phyloP scores from a whole-genome alignment of 306 rosid genomes.

The Prunus dulcis region DNA sequence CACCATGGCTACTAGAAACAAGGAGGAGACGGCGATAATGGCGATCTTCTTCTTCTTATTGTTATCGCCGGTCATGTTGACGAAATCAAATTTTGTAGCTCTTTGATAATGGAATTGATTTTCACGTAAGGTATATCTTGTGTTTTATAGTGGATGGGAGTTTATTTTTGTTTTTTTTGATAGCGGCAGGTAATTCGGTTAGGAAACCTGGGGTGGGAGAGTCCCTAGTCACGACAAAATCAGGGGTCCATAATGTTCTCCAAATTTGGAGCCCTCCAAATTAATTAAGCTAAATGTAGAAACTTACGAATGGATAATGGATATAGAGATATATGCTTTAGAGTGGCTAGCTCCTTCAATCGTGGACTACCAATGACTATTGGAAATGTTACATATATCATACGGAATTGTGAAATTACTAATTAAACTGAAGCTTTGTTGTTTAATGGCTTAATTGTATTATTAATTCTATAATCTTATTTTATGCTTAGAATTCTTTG shows the following conservation, averaged over 20 bases:
- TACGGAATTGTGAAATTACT: background rate
- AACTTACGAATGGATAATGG: background rate
- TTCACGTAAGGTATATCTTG: background rate
- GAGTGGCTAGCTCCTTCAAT: background rate
- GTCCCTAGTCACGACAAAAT: background rate
- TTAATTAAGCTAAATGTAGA: background rate
- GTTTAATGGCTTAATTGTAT: too few relatives aligned
- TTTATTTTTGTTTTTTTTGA: background rate
- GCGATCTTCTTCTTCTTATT: slow-evolving; percentile 37
- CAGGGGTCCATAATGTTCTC: background rate
- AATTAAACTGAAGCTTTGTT: too few relatives aligned
- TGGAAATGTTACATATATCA: background rate
- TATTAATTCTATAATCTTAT: too few relatives aligned
- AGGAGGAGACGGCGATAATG: slow-evolving; percentile 25
- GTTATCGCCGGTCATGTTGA: slow-evolving; percentile 8
- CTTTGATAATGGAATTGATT: background rate
- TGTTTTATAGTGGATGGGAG: background rate
- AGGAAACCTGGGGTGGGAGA: background rate
- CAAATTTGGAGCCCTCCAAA: background rate
- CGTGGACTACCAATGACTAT: background rate
- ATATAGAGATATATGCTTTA: background rate
- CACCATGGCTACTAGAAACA: slow-evolving; percentile 46
- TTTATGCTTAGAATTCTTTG: too few relatives aligned
- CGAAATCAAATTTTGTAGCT: background rate
- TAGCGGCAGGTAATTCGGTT: background rate